Conservation (phyloP, 2,329 filamentous ascomycete genomes). For the Plenodomus tracheiphilus region DNA sequence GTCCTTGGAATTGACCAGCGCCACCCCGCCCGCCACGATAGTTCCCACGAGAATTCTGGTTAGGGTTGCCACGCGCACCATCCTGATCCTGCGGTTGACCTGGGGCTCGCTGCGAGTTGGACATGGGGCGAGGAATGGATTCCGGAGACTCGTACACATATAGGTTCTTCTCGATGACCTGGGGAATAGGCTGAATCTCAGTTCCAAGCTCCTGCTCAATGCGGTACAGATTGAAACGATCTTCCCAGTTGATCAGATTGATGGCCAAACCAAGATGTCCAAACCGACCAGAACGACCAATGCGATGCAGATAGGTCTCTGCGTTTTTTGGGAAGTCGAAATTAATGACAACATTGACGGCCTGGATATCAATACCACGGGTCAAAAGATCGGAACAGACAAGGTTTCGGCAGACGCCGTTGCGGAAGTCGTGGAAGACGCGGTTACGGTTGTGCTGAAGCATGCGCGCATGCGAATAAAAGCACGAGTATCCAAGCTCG, state of each 20-base stretch:
- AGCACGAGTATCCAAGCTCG: conserved; percentile 97
- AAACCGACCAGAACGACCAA: conserved; percentile 95
- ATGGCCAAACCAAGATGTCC: conserved; percentile 97
- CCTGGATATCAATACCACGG: conserved; percentile 98
- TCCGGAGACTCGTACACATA: conserved; percentile 98
- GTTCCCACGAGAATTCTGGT: conserved; percentile 32
- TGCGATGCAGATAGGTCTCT: conserved; percentile 97
- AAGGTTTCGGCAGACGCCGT: conserved; percentile 95
- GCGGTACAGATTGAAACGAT: conserved; percentile 97
- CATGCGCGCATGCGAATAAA: conserved; percentile 99
- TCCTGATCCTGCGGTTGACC: conserved; percentile 36
- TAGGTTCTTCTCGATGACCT: conserved; percentile 92
- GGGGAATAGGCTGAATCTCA: conserved; percentile 95
- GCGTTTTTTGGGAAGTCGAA: conserved; percentile 99
- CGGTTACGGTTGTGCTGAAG: conserved; percentile 94
- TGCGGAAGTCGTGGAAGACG: conserved; percentile 98
- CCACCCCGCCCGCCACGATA: conserved; percentile 42
- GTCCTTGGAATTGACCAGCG: conserved; percentile 38
- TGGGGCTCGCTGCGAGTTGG: conserved; percentile 51
- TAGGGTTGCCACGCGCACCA: conserved; percentile 24
- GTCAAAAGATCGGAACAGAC: conserved; percentile 97
- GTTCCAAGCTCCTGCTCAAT: conserved; percentile 97
- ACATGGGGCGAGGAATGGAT: conserved; percentile 83
- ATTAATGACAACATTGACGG: conserved; percentile 99
- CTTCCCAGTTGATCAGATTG: conserved; percentile 99